Conservation (phyloP, 2,329 filamentous ascomycete genomes). For the Periglandula ipomoeae region DNA sequence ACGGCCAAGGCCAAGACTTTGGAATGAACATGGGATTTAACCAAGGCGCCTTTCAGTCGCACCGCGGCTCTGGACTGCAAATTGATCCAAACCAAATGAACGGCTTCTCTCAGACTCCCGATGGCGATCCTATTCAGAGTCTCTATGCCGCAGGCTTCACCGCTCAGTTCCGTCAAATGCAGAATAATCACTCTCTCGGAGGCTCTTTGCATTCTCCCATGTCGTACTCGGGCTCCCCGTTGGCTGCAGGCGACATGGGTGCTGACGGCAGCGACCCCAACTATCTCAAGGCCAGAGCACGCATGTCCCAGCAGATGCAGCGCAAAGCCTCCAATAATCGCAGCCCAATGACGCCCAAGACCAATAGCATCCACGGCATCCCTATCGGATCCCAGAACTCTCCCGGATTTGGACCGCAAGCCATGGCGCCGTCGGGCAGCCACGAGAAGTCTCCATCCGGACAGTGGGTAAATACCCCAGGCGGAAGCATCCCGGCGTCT, state of each 20-base stretch:
- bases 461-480: slow-evolving; percentile 83
- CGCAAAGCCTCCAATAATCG: slow-evolving; percentile 65
- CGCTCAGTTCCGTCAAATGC: slow-evolving; percentile 67
- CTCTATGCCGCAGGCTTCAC: slow-evolving; percentile 76
- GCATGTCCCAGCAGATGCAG: slow-evolving; percentile 55
- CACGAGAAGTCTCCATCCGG: slow-evolving; percentile 80
- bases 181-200: slow-evolving; percentile 47
- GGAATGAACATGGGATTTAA: slow-evolving; percentile 49
- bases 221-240: slow-evolving; percentile 29
- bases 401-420: slow-evolving; percentile 64
- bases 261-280: slow-evolving; percentile 41
- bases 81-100: slow-evolving; percentile 63
- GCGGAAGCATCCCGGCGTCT: slow-evolving; percentile 69
- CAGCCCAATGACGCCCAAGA: slow-evolving; percentile 80
- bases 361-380: slow-evolving; percentile 63
- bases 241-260: slow-evolving; percentile 38
- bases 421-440: slow-evolving; percentile 60
- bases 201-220: slow-evolving; percentile 36
- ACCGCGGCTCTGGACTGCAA: slow-evolving; percentile 48
- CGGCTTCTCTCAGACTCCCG: slow-evolving; percentile 83
- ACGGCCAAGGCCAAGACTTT: slow-evolving; percentile 47
- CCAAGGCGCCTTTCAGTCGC: slow-evolving; percentile 42
- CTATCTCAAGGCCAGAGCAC: slow-evolving; percentile 53
- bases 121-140: slow-evolving; percentile 85
- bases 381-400: slow-evolving; percentile 61